Percentiles rank a stretch among this genome's conserved stretches.
Conservation (phyloP, 805 yeast species). For the Candida nanaspora region DNA sequence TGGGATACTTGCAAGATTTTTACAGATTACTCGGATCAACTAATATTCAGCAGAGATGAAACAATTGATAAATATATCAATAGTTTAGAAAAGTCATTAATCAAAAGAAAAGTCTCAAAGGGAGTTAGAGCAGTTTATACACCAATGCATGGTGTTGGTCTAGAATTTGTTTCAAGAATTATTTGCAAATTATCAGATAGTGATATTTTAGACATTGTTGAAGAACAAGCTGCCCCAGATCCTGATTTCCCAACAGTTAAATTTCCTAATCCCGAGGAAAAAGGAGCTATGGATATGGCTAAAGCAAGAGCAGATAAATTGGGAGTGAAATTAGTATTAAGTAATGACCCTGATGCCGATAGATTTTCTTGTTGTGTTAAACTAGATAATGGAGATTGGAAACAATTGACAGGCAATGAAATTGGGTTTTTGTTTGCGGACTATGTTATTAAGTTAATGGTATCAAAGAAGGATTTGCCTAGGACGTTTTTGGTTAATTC, state of each 20-base stretch:
- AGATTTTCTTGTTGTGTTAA: slow-evolving; percentile 78
- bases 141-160: slow-evolving; percentile 95
- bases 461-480: slow-evolving; percentile 17
- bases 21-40: slow-evolving; percentile 9
- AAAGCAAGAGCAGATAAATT: slow-evolving; percentile 48
- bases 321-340: slow-evolving; percentile 52
- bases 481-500: slow-evolving; percentile 65
- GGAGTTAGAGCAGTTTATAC: slow-evolving; percentile 64
- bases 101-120: slow-evolving; percentile 17
- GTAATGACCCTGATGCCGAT: slow-evolving; percentile 97
- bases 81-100: slow-evolving; percentile 25
- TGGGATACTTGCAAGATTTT: slow-evolving; percentile 27
- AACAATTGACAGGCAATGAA: slow-evolving; percentile 86
- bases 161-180: slow-evolving; percentile 44
- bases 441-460: slow-evolving; percentile 33
- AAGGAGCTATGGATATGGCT: slow-evolving; percentile 79
- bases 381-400: slow-evolving; percentile 43
- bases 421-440: slow-evolving; percentile 80
- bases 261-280: slow-evolving; percentile 95
- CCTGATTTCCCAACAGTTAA: slow-evolving; percentile 80
- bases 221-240: slow-evolving; percentile 67
- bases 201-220: slow-evolving; percentile 34
- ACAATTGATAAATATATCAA: slow-evolving; percentile 35
- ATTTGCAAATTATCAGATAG: slow-evolving; percentile 29
- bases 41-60: slow-evolving; percentile 36